Base-by-base conservation (phyloP, 2,329 filamentous ascomycete genomes). In the Coniella vitis region DNA sequence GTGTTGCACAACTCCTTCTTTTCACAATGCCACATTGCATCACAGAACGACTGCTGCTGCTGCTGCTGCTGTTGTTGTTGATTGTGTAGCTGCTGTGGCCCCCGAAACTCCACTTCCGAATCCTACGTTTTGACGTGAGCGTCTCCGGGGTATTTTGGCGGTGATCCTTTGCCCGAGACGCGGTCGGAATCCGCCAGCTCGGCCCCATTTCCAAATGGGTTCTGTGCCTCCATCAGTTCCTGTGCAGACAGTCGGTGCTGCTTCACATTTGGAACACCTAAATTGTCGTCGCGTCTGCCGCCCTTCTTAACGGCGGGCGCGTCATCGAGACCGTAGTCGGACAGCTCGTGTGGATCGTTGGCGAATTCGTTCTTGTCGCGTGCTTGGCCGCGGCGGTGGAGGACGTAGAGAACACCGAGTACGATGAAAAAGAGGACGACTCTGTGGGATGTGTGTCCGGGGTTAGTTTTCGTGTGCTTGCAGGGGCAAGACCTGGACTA, bases 281-380 rank as follows among this genome's bases (percentile, higher is more conserved):
- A 32, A 9, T 31, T 16, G 7, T 36, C 17, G 31, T 20, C 9
- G n/a, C 38, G 17, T 25, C n/a, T 41, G 39, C 16, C 36, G 35
- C 40, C 48, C 13, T 49, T 45, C 25, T 39, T 47, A 22, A 31
- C 39, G 20, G 7, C 20, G 10, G 51, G 48, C 34, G 63, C 56
- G 54, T 73, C 65, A 65, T 63, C 63, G 47, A 65, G 69, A 38
- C 69, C 68, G 45, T 71, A 72, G 60, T 73, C 63, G 20, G 61
- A 59, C 19, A 72, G 61, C 8, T 53, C 51, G 40, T 53, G 51
- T 16, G 38, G 5, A 49, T 55, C 51, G 64, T 61, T 21, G 54
- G 54, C 22, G 42, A 54, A 41, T 40, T 52, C 19, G 22, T 61
- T 54, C 14, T 52, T 52, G 47, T 60, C 58, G 51, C 31, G 36